Percentiles rank a stretch among this genome's conserved stretches.
phyloP scores from a whole-genome alignment of 73 alveolate genomes.

The Tetrahymena elliotti region DNA sequence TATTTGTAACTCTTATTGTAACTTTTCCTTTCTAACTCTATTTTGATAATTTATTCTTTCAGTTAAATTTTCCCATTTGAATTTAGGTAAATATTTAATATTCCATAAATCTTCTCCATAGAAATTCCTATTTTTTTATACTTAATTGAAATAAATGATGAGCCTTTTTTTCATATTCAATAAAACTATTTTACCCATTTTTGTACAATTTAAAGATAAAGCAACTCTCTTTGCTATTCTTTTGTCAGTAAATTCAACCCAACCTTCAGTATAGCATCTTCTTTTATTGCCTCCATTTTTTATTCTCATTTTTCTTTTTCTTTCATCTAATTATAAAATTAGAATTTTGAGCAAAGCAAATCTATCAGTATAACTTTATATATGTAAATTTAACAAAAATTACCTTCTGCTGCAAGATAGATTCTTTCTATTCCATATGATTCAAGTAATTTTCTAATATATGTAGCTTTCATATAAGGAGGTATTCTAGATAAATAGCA shows the following conservation, averaged over 20 bases:
- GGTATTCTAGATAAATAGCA: conserved; percentile 66
- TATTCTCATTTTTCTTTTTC: background rate
- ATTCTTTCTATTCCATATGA: conserved; percentile 58
- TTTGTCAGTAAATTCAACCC: conserved; percentile 95
- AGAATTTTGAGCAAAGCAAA: background rate
- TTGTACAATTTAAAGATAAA: conserved; percentile 73
- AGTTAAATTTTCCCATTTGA: conserved; percentile 92
- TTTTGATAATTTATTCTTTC: conserved; percentile 59
- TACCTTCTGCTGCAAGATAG: conserved; percentile 55
- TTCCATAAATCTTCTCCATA: conserved; percentile 92
- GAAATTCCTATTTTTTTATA: conserved; percentile 55
- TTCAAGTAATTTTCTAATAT: conserved; percentile 39
- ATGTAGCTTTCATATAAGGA: conserved; percentile 61
- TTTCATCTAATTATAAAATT: background rate
- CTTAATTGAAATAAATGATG: background rate
- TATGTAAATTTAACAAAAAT: background rate
- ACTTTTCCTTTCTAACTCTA: conserved; percentile 6
- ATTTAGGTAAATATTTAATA: conserved; percentile 83
- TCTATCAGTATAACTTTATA: background rate
- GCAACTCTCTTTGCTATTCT: conserved; percentile 89
- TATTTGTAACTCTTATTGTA: conserved; percentile 7
- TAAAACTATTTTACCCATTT: conserved; percentile 66
- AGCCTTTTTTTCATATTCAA: background rate
- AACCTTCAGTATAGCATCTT: conserved; percentile 82
- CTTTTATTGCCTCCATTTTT: conserved; percentile 43